Base-by-base conservation (phyloP, 192 early-diverging fungal genomes). In the Coemansia sp. region DNA sequence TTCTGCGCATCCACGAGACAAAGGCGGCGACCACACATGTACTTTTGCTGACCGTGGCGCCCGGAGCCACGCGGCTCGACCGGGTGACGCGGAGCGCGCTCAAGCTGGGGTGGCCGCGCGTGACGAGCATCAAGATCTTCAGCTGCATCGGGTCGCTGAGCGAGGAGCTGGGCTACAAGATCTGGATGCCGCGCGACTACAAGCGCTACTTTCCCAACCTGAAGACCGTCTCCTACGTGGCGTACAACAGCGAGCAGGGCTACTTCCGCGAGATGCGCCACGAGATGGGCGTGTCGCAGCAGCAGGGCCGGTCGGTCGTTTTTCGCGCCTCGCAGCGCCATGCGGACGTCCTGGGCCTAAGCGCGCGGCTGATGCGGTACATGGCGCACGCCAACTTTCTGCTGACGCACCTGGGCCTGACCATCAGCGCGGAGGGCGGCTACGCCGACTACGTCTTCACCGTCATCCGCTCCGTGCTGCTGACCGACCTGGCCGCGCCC, bases 371-470 rank as follows among this genome's bases (percentile, higher is more conserved):
- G 32, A 74, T 74, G 71, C 71, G 58, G 38, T 74, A 67, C 52
- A 74, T 74, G 71, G 71, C 71, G 30, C 71, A 74, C 29, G 71
- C 71, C n/a, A 67, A 74, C 48, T 74, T 74, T 22, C 48, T 74
- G 51, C 52, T 74, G 46, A 67, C 51, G n/a, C 67, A 54, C 28
- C 35, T 74, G 26, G 46, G 55, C 23, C 41, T 74, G 32, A 74
- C 71, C 1, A 67, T 74, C 38, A 54, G 40, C 55, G 62, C 30
- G 46, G 71, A 67, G 64, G 49, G 58, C 36, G 53, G 41, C 19
- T 74, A 74, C 43, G 55, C 71, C 10, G 59, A 67, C 55, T 74
- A 74, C 22, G 64, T 58, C 30, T 74, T 67, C 20, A 67, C 64
- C 0, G 71, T 66, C 15, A 74, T 74, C 38, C 64, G 71, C 25